phyloP scores from a whole-genome alignment of 371 early-diverging fungal genomes.

The Mortierella sp. region DNA sequence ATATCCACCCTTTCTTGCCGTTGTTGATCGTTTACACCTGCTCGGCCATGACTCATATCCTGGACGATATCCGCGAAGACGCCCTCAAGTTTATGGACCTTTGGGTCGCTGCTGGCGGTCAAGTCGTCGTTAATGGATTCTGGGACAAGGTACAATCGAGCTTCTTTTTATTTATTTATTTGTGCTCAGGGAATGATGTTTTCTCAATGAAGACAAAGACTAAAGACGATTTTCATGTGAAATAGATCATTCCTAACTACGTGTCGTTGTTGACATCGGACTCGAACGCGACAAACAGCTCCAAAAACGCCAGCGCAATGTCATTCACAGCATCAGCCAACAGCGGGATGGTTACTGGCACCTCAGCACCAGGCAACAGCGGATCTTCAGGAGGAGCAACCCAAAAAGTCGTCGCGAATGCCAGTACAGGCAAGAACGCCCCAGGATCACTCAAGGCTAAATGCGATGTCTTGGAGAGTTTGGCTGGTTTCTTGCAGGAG shows the following conservation, averaged over 20 bases:
- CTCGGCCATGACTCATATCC: conserved; percentile 93
- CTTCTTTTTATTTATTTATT: neutral
- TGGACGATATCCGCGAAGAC: conserved; percentile 87
- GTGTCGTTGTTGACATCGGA: conserved; percentile 62
- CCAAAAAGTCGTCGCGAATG: conserved; percentile 25
- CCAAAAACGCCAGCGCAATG: conserved; percentile 48
- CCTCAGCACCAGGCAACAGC: conserved; percentile 6
- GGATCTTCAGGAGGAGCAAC: conserved; percentile 11
- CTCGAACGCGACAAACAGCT: conserved; percentile 49
- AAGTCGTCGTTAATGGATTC: conserved; percentile 68
- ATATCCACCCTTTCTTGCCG: conserved; percentile 85
- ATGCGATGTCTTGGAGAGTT: conserved; percentile 51
- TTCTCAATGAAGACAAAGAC: conserved; percentile 6
- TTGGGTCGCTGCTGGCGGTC: conserved; percentile 79
- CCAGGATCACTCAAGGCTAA: conserved; percentile 49
- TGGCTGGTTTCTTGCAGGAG: conserved; percentile 52
- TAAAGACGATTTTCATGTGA: neutral
- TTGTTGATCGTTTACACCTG: conserved; percentile 84
- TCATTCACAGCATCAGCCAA: conserved; percentile 40
- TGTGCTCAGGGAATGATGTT: neutral
- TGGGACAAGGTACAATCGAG: conserved; percentile 67
- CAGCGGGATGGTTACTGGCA: conserved; percentile 26
- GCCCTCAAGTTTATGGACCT: conserved; percentile 84
- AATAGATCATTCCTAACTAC: conserved; percentile 68
- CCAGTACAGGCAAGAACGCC: conserved; percentile 51